Evolutionary conservation across 148 eudicot genomes (phyloP).

Genomic region (Limonium bicolor): DNA sequence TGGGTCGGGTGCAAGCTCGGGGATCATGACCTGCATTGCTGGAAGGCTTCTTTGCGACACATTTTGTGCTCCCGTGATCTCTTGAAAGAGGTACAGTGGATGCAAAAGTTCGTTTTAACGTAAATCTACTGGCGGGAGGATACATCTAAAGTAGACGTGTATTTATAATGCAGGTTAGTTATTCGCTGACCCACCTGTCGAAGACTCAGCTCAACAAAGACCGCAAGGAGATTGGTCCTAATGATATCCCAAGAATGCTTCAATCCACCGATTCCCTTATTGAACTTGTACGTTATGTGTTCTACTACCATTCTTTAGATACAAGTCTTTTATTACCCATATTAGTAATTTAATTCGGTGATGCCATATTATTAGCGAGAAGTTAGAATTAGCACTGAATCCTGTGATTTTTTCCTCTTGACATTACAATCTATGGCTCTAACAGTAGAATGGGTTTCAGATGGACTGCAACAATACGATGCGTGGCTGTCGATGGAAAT

Average conservation of each 20-base stretch:
- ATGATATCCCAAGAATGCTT: slow-evolving; percentile 64
- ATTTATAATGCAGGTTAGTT: slow-evolving; percentile 67
- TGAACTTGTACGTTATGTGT: slow-evolving; percentile 59
- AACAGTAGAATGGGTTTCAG: slow-evolving; percentile 27
- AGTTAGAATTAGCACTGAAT: too few relatives aligned
- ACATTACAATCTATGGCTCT: background rate
- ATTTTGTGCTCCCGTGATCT: slow-evolving; percentile 86
- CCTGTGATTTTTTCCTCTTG: background rate
- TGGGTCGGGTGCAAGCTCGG: slow-evolving; percentile 94
- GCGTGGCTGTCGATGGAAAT: slow-evolving; percentile 98
- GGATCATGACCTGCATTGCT: slow-evolving; percentile 91
- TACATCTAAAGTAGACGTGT: slow-evolving; percentile 4
- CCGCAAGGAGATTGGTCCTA: slow-evolving; percentile 82
- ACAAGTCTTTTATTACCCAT: background rate
- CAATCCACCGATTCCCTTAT: slow-evolving; percentile 55
- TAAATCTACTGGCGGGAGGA: too few relatives aligned
- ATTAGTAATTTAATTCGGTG: background rate
- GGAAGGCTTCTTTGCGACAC: slow-evolving; percentile 96
- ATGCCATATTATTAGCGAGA: background rate
- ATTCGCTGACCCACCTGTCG: slow-evolving; percentile 84
- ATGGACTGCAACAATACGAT: slow-evolving; percentile 91
- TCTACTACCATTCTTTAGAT: too few relatives aligned
- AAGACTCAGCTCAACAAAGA: slow-evolving; percentile 85
- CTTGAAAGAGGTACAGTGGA: slow-evolving; percentile 66
- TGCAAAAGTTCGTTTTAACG: too few relatives aligned